phyloP scores from a whole-genome alignment of 2,329 filamentous ascomycete genomes.

The Sporothrix curviconia region DNA sequence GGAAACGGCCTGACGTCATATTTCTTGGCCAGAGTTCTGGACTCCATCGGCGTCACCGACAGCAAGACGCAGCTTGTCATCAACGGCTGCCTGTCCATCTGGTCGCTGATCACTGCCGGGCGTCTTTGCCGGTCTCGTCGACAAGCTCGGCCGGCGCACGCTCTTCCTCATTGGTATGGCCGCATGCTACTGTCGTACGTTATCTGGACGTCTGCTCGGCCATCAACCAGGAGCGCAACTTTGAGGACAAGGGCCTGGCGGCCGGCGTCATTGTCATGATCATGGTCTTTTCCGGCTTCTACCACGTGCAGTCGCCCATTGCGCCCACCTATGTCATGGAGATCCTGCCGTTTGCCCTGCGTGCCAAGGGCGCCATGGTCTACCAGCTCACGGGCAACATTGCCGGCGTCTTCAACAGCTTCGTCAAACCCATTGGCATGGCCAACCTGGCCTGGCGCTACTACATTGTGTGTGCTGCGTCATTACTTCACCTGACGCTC shows the following conservation, averaged over 20 bases:
- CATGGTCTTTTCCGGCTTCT: conserved; percentile 23
- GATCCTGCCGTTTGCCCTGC: conserved; percentile 16
- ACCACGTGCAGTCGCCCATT: conserved; percentile 33
- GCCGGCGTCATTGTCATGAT: conserved; percentile 13
- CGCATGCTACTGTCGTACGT: conserved; percentile 17
- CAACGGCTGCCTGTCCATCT: conserved; percentile 17
- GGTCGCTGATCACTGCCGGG: conserved; percentile 20
- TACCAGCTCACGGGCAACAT: conserved; percentile 11
- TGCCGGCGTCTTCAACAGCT: conserved; percentile 19
- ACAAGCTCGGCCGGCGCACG: conserved; percentile 20
- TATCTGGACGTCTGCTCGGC: conserved; percentile 17
- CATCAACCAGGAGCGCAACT: conserved; percentile 17
- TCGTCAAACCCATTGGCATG: conserved; percentile 20
- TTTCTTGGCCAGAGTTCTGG: conserved; percentile 27
- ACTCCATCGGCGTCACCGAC: conserved; percentile 27
- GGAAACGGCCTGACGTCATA: conserved; percentile 29
- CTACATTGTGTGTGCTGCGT: conserved; percentile 22
- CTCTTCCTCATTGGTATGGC: conserved; percentile 21
- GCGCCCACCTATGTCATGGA: conserved; percentile 21
- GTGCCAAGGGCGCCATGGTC: conserved; percentile 18
- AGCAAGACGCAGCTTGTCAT: conserved; percentile 21
- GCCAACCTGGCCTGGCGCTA: conserved; percentile 20
- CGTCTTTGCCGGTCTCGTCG: conserved; percentile 9
- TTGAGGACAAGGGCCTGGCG: conserved; percentile 15
- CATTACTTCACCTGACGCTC: conserved; percentile 23